Base-by-base conservation (phyloP, 371 early-diverging fungal species). In the Capillidium rhysosporum region DNA sequence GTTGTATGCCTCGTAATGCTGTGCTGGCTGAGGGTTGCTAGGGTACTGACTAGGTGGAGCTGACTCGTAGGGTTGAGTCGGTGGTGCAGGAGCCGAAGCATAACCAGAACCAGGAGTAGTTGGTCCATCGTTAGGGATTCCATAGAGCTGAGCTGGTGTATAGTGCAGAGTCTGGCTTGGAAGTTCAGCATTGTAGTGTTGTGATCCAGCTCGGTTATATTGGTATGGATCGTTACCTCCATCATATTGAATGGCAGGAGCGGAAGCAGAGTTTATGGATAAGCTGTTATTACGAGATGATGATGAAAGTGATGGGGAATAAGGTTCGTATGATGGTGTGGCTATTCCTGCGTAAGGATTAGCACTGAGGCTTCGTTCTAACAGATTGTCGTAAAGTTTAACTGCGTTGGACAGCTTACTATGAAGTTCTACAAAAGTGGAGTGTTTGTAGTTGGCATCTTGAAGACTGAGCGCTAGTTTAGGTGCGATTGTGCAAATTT, bases 331-430 rank as follows among this genome's bases (percentile, higher is more conserved):
- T 5, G 20, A n/a, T 4, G 41, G 34, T 7, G 34, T 34, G 12
- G 34, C 4, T 34, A 34, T 4, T 12, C 34, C 34, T 4, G 34
- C 34, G 34, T 34, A 34, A 12, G 34, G 34, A 34, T 34, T 34
- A 12, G 34, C 34, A 34, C 34, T 34, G 2, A 46, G 8, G 46
- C 46, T 20, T 24, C 26, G 40, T 38, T 84, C 81, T 39, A 89
- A 63, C 45, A 91, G 58, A 46, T 70, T 75, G 61, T 91, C 91
- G 52, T 91, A 91, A 25, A 79, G 69, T 58, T 73, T 80, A 20
- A 84, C 72, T 21, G 86, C 85, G 14, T 70, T 71, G 39, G 79
- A 69, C 31, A 90, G 64, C 59, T 85, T 83, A 28, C 79, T 77
- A 54, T 84, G 80, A 48, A 82, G 56, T n/a, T 76, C 76, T 40